Evolutionary conservation across 106 monocot genomes (phyloP), one percentile per base, ranked within the genome.

Genomic region (Triglochin maritima): DNA sequence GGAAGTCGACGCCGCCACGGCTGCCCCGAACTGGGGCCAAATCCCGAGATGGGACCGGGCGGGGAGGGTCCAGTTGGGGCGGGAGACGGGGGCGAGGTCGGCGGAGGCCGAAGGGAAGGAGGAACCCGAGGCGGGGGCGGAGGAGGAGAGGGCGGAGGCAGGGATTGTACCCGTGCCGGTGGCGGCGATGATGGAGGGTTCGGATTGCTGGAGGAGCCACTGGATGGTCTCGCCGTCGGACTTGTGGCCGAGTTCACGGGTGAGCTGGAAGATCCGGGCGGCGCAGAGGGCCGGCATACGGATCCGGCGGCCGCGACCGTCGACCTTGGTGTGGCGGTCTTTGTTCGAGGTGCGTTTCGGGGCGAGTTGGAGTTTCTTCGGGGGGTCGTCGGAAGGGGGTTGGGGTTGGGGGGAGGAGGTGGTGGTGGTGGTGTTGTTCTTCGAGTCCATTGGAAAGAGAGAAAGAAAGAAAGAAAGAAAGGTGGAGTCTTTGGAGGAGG

Each of bases 261-360:
- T 86, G 16, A 86, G 75, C 69, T 87, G 87, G 62, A 87, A 87
- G 78, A 87, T 87, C 15, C 86, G 67, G 16, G 86, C 86, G 54
- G 86, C 86, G 57, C 86, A 86, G 47, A 86, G 83, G 10, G 83
- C 86, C 9, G 86, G 86, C 86, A 87, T 87, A 54, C 87, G 68
- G 64, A 87, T 83, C 71, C 87, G 60, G 5, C 87, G 69, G 5
- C 87, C 87, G 44, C 86, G 71, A 9, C 86, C 86, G 43, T 86
- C 86, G 17, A 87, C 87, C 70, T 87, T 87, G 68, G 83, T 84
- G 81, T 87, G 87, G 43, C 87, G 66, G 42, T 87, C 87, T 71
- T 87, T 87, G 67, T 87, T 87, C 17, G 87, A 83, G 80, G 73
- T 87, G 63, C 87, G 5, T 60, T 78, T 80, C 0, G 87, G 81